Evolutionary conservation across 306 rosid species (phyloP).

Genomic region (Inga laurina): DNA sequence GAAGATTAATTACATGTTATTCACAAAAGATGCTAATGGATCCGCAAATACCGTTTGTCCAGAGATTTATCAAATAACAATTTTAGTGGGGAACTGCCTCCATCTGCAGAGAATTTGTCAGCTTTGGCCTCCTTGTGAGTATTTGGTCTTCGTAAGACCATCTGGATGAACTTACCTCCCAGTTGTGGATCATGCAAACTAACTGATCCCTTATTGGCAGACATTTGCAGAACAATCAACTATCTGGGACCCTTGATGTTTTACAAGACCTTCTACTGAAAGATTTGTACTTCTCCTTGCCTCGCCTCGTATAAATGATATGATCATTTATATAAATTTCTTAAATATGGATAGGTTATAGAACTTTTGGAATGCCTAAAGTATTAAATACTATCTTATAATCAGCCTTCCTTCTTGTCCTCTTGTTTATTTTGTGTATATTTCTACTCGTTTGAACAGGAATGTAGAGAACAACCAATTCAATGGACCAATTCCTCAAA

Average conservation of each 20-base stretch:
- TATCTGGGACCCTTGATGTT: slow-evolving; percentile 80
- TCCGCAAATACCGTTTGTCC: slow-evolving; percentile 36
- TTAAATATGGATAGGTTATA: not conserved
- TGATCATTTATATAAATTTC: slow-evolving; percentile 3
- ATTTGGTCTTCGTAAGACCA: slow-evolving; percentile 43
- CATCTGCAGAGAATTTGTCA: slow-evolving; percentile 61
- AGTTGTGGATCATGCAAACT: slow-evolving; percentile 28
- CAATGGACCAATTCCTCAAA: slow-evolving; percentile 84
- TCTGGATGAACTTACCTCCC: slow-evolving; percentile 7
- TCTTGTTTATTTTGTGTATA: slow-evolving; percentile 15
- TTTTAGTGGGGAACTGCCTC: slow-evolving; percentile 86
- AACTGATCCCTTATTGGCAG: slow-evolving; percentile 58
- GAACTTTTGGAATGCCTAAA: slow-evolving; percentile 18
- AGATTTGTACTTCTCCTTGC: slow-evolving; percentile 71
- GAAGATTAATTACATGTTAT: slow-evolving; percentile 29
- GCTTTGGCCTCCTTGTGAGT: slow-evolving; percentile 86
- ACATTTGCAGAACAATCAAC: slow-evolving; percentile 78
- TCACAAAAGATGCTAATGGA: slow-evolving; percentile 29
- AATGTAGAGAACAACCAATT: slow-evolving; percentile 84
- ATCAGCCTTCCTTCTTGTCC: slow-evolving; percentile 8
- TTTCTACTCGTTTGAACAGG: slow-evolving; percentile 58
- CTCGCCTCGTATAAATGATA: slow-evolving; percentile 31
- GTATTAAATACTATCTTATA: slow-evolving; percentile 24
- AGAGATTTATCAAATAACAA: slow-evolving; percentile 89
- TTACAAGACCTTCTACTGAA: slow-evolving; percentile 80